Evolutionary conservation across 192 early-diverging fungal species (phyloP), one percentile per base, ranked within the genome.

Genomic region (Gigaspora rosea): DNA sequence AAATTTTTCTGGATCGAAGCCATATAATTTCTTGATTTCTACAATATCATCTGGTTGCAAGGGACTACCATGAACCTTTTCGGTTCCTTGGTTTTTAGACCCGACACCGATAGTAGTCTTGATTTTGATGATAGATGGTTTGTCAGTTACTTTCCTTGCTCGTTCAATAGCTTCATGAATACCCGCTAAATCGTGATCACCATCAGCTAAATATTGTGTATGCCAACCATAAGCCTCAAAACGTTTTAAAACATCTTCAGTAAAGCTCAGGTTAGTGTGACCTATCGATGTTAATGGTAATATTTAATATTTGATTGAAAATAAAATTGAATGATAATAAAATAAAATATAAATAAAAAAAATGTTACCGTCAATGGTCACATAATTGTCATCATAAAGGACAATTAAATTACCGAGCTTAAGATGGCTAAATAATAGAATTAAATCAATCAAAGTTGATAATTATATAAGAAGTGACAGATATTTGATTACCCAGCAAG

Each of bases 181-280:
- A 11, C 84, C 84, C 0, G 83, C 90, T 12, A 94, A 80, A 73
- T 97, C 94, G 77, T 80, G 78, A 83, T 98, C 91, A 79, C 96
- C 96, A 80, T 98, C 93, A 5, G 78, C 83, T 16, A 98, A 84
- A 59, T 85, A 52, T 75, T 85, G 86, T 41, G 91, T 92, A 78
- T 98, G 95, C 96, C 96, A 99, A 56, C 94, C 97, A 80, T 97
- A 99, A 52, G 96, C 80, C 78, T 94, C 92, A 84, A 91, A 96
- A 71, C 96, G 92, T 85, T 94, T 86, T 58, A 83, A 80, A 49
- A 96, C 95, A 79, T 98, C 92, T 82, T 98, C 96, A 47, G 95
- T 97, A 82, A 98, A 99, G 18, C 94, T 92, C 33, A 93, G 85
- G 46, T 86, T 85, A 70, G 90, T 93, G 49, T 89, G 88, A 73